Conservation (phyloP, 129 eudicot species). For the Escallonia rubra region DNA sequence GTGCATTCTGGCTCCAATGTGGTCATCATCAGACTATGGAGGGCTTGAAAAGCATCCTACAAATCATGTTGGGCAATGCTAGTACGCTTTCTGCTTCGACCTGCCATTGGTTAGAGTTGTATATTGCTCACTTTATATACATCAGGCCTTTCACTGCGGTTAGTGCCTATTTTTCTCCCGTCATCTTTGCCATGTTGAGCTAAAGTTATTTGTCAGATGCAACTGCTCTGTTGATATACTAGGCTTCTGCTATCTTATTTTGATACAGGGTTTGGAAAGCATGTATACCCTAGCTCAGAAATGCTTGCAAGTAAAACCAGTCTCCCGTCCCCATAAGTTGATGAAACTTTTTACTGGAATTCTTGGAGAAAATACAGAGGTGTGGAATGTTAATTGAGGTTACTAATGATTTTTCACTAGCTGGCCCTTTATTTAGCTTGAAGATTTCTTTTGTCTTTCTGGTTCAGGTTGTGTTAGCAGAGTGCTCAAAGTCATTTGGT, state of each 20-base stretch:
- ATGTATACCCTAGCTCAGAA: constrained; percentile 88
- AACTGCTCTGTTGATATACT: constrained; percentile 1
- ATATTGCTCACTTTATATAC: constrained; percentile 70
- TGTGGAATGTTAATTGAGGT: constrained; percentile 12
- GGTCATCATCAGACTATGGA: constrained; percentile 71
- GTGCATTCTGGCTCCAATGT: constrained; percentile 95
- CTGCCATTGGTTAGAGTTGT: constrained; percentile 87
- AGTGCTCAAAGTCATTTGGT: constrained; percentile 96
- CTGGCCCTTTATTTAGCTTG: constrained; percentile 4
- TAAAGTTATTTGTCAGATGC: neutral
- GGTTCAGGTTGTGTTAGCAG: constrained; percentile 86
- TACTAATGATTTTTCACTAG: neutral
- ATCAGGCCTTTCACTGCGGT: constrained; percentile 94
- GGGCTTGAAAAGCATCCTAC: constrained; percentile 68
- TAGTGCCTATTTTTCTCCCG: constrained; percentile 28
- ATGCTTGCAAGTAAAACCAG: constrained; percentile 77
- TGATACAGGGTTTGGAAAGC: constrained; percentile 86
- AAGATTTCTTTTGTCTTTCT: constrained; percentile 5
- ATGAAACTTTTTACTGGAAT: constrained; percentile 69
- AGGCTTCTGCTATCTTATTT: constrained; percentile 3
- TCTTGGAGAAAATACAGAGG: constrained; percentile 94
- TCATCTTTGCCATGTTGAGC: neutral
- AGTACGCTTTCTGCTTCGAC: constrained; percentile 59
- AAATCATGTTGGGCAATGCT: constrained; percentile 78
- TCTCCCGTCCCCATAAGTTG: constrained; percentile 52